Conservation (phyloP, 768 basidiomycete genomes). For the Roridomyces roridus region DNA sequence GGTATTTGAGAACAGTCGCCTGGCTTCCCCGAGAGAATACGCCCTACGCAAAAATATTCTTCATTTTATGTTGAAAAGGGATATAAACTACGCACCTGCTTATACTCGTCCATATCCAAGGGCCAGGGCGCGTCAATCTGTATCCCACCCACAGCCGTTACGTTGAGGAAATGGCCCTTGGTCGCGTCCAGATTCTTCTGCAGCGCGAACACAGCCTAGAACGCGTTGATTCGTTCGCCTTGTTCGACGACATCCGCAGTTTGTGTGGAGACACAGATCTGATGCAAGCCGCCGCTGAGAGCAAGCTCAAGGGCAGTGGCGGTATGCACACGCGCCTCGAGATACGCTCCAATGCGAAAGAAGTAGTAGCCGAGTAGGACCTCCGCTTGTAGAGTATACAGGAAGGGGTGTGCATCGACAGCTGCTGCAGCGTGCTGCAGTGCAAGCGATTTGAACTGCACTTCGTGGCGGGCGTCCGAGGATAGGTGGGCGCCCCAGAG, state of each 20-base stretch:
- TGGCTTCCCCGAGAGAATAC: constrained; percentile 45
- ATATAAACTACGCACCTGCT: constrained; percentile 35
- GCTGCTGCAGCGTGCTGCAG: constrained; percentile 52
- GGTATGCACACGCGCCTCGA: constrained; percentile 67
- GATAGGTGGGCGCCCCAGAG: constrained; percentile 46
- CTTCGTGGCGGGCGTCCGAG: constrained; percentile 30
- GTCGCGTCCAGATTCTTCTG: constrained; percentile 51
- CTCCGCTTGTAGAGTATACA: constrained; percentile 68
- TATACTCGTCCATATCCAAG: constrained; percentile 45
- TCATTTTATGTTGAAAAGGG: constrained; percentile 16
- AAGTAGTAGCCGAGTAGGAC: constrained; percentile 71
- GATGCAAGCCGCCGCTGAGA: constrained; percentile 54
- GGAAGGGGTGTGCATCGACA: constrained; percentile 45
- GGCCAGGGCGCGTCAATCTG: constrained; percentile 62
- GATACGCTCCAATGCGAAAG: constrained; percentile 59
- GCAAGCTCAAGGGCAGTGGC: constrained; percentile 59
- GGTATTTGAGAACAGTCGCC: constrained; percentile 56
- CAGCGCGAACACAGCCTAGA: constrained; percentile 66
- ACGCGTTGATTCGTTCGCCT: constrained; percentile 69
- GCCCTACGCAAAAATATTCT: constrained; percentile 46
- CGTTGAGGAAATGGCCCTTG: constrained; percentile 61
- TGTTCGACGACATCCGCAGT: constrained; percentile 55
- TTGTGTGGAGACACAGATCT: constrained; percentile 39
- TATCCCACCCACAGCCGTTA: constrained; percentile 40
- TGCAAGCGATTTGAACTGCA: constrained; percentile 18